Conservation (phyloP, 495 filamentous ascomycete genomes). For the Arthonia radiata region DNA sequence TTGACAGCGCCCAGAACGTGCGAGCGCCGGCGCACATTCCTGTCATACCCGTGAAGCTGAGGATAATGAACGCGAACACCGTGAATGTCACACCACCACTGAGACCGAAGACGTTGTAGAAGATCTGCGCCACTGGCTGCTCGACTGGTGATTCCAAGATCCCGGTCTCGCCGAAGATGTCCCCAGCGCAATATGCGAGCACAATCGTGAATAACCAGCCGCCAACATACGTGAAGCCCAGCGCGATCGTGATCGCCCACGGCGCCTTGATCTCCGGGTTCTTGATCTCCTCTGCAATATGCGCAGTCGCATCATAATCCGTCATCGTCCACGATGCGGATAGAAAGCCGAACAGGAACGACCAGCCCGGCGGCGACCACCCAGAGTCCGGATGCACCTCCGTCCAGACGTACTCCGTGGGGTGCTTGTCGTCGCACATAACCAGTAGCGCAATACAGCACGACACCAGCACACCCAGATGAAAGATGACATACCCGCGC, state of each 20-base stretch:
- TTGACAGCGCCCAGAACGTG: too few relatives aligned
- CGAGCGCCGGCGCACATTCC: slow-evolving; percentile 33
- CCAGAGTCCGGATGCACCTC: slow-evolving; percentile 31
- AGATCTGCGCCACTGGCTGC: slow-evolving; percentile 40
- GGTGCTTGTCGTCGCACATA: slow-evolving; percentile 31
- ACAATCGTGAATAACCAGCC: slow-evolving; percentile 40
- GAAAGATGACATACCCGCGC: slow-evolving; percentile 38
- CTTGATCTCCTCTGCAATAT: slow-evolving; percentile 39
- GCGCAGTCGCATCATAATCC: slow-evolving; percentile 50
- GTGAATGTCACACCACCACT: slow-evolving; percentile 33
- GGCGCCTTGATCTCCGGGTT: slow-evolving; percentile 32
- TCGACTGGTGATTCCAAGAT: slow-evolving; percentile 22
- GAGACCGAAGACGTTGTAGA: slow-evolving; percentile 33
- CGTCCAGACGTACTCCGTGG: slow-evolving; percentile 36
- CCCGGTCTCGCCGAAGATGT: slow-evolving; percentile 16
- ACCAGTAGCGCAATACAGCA: slow-evolving; percentile 35
- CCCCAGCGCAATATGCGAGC: slow-evolving; percentile 35
- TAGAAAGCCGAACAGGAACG: slow-evolving; percentile 46
- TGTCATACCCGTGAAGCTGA: slow-evolving; percentile 33
- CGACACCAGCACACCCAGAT: slow-evolving; percentile 28
- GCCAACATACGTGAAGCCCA: slow-evolving; percentile 33
- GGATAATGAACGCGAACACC: slow-evolving; percentile 30
- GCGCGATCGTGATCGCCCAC: slow-evolving; percentile 35
- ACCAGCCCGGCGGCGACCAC: slow-evolving; percentile 37
- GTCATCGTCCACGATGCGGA: slow-evolving; percentile 52